Evolutionary conservation across 2,329 filamentous ascomycete species (phyloP).

Genomic region (Aspergillus sp.): DNA sequence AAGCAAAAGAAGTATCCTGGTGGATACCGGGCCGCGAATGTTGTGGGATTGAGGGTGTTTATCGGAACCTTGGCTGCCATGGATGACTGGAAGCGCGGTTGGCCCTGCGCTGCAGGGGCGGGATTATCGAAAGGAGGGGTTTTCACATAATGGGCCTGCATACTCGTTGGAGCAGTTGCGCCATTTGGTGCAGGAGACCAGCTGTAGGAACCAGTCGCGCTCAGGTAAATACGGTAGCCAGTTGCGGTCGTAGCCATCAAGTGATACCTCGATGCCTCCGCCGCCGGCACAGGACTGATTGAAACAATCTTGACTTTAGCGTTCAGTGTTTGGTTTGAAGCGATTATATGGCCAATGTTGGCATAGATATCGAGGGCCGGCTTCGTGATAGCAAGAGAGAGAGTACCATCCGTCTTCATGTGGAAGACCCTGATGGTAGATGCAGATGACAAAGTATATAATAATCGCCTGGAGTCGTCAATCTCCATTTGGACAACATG

Average conservation of each 20-base stretch:
- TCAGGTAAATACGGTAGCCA: conserved; percentile 89
- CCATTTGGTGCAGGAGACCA: conserved; percentile 60
- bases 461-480: conserved; percentile 83
- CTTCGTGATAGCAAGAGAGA: conserved; percentile 61
- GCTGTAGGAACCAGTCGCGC: conserved; percentile 75
- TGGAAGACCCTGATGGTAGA: conserved; percentile 93
- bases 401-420: conserved; percentile 65
- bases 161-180: conserved; percentile 79
- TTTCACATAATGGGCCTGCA: conserved; percentile 97
- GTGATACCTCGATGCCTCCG: conserved; percentile 81
- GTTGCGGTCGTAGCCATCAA: conserved; percentile 89
- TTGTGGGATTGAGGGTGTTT: conserved; percentile 46
- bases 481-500: conserved; percentile 78
- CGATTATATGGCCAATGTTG: conserved; percentile 84
- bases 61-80: conserved; percentile 56
- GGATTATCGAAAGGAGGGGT: conserved; percentile 70
- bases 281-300: conserved; percentile 82
- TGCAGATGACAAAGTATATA: conserved; percentile 87
- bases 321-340: conserved; percentile 70
- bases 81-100: conserved; percentile 40
- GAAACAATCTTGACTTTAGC: conserved; percentile 76
- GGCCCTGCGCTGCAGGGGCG: conserved; percentile 29
- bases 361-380: conserved; percentile 59
- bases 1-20: conserved; percentile 94
- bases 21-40: conserved; percentile 63